Evolutionary conservation across 495 filamentous ascomycete genomes (phyloP).

Genomic region (Sabuloglossum arenarium): DNA sequence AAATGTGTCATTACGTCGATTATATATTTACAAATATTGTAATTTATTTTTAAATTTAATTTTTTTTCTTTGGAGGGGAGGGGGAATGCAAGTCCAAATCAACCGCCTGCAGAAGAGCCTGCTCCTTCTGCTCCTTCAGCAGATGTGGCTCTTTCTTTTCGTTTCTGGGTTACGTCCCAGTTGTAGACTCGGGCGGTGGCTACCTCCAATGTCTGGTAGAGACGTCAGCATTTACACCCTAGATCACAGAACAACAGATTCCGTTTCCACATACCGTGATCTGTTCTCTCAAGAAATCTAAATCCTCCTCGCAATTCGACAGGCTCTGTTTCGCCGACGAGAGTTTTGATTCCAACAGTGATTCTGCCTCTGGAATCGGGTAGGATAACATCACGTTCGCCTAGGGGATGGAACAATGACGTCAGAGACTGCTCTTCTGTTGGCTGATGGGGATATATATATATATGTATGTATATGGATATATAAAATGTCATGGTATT

Average conservation of each 20-base stretch:
- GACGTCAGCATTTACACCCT: not conserved
- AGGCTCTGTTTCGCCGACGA: constrained; percentile 57
- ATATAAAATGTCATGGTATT: too few relatives aligned
- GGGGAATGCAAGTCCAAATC: not conserved
- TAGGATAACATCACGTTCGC: constrained; percentile 98
- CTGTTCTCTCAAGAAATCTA: constrained; percentile 91
- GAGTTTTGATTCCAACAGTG: constrained; percentile 58
- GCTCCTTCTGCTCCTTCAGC: not conserved
- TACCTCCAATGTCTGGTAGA: constrained; percentile 72
- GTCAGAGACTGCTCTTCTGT: too few relatives aligned
- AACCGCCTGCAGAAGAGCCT: not conserved
- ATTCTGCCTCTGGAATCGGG: constrained; percentile 67
- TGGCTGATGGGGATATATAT: not conserved
- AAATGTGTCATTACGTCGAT: too few relatives aligned
- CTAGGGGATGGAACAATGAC: constrained; percentile 23
- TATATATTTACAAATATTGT: too few relatives aligned
- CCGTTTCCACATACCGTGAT: too few relatives aligned
- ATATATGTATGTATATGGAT: too few relatives aligned
- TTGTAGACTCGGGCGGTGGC: constrained; percentile 96
- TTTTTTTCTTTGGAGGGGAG: too few relatives aligned
- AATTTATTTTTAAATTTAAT: too few relatives aligned
- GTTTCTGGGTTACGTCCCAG: constrained; percentile 86
- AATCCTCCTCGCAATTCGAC: constrained; percentile 77
- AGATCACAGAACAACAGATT: too few relatives aligned
- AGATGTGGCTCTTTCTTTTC: constrained; percentile 50